Conservation (phyloP, 108 stramenopile genomes). For the Phaeodactylum tricornutum region DNA sequence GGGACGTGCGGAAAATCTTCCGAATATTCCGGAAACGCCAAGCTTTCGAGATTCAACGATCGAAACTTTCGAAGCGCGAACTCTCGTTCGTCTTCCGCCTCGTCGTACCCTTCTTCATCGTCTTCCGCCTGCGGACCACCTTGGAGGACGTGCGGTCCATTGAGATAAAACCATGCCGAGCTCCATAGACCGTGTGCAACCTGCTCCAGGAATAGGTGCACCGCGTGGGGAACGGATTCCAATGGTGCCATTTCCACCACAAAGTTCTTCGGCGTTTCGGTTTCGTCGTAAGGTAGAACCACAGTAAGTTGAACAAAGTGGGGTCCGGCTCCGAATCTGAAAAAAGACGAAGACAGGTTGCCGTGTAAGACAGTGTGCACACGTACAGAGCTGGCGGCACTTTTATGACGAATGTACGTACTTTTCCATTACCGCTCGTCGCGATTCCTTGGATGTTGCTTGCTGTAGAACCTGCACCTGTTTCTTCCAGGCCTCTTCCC, state of each 20-base stretch:
- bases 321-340: conserved; percentile 62
- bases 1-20: conserved; percentile 47
- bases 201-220: conserved; percentile 77
- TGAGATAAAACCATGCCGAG: conserved; percentile 52
- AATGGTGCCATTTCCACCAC: conserved; percentile 62
- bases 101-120: conserved; percentile 10
- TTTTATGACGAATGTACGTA: conserved; percentile 15
- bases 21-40: conserved; percentile 80
- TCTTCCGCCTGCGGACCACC: conserved; percentile 38
- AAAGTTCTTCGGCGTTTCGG: conserved; percentile 16
- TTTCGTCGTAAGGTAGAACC: conserved; percentile 8
- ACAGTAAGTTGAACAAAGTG: conserved; percentile 44
- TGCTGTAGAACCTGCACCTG: conserved; percentile 34
- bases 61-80: conserved; percentile 19
- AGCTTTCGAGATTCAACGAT: conserved; percentile 21
- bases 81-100: conserved; percentile 8
- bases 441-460: conserved; percentile 24
- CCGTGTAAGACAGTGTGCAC: background rate
- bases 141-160: conserved; percentile 77
- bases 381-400: background rate
- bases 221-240: conserved; percentile 67
- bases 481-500: conserved; percentile 41
- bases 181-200: conserved; percentile 77
- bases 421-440: conserved; percentile 46
- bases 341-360: background rate